Conservation (phyloP, 2,329 filamentous ascomycete species). For the Microdochium nivale region DNA sequence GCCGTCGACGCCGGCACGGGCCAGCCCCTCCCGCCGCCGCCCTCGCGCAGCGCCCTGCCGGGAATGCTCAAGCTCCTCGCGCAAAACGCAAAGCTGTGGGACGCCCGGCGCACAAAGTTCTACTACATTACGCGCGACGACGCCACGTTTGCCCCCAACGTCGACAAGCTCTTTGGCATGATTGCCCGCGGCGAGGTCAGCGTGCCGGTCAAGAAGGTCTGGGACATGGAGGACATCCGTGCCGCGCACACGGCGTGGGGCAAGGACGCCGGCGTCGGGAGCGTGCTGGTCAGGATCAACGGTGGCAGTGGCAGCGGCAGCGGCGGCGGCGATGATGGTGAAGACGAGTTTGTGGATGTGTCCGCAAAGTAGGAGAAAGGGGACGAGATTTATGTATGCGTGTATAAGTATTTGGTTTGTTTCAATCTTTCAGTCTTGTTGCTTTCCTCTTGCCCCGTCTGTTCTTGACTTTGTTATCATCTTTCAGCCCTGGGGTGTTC, state of each 20-base stretch:
- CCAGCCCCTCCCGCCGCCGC: slow-evolving; percentile 12
- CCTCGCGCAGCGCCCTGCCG: slow-evolving; percentile 12
- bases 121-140: slow-evolving; percentile 26
- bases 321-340: neutral
- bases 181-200: slow-evolving; percentile 19
- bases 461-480: too few species aligned
- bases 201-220: slow-evolving; percentile 28
- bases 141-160: slow-evolving; percentile 19
- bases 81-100: slow-evolving; percentile 10
- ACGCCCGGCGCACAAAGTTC: slow-evolving; percentile 21
- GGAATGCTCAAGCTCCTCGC: slow-evolving; percentile 21
- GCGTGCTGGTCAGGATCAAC: slow-evolving; percentile 21
- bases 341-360: too few species aligned
- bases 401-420: too few species aligned
- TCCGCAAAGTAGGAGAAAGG: too few species aligned
- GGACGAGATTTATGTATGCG: too few species aligned
- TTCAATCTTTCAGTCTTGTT: too few species aligned
- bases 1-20: slow-evolving; percentile 7
- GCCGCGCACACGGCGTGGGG: slow-evolving; percentile 28
- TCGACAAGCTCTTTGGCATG: slow-evolving; percentile 21
- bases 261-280: slow-evolving; percentile 24
- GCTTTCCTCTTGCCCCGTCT: too few species aligned
- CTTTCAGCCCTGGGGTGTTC: too few species aligned
- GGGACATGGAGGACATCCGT: slow-evolving; percentile 29
- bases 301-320: slow-evolving; percentile 1